Conservation (phyloP, 176 grass and related monocot genomes). For the Ensete ventricosum region DNA sequence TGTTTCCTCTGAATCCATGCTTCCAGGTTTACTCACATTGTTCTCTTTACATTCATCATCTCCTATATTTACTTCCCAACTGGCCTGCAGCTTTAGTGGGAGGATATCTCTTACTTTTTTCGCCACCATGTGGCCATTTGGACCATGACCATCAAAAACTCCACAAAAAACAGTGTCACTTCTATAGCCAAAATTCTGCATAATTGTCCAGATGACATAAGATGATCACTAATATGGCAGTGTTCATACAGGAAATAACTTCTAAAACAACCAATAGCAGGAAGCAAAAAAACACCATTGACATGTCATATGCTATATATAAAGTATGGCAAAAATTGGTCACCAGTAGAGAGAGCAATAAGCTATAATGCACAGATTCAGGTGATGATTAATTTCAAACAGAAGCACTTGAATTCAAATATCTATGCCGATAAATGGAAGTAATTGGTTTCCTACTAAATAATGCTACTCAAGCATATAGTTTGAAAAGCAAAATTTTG, state of each 20-base stretch:
- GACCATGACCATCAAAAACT: constrained; percentile 96
- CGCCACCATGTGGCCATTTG: constrained; percentile 79
- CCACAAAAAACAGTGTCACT: constrained; percentile 73
- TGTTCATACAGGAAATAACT: background rate
- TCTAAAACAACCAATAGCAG: background rate
- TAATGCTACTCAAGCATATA: too few species aligned
- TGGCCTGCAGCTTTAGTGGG: constrained; percentile 48
- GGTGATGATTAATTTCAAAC: too few species aligned
- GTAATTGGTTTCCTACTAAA: too few species aligned
- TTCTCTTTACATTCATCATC: constrained; percentile 33
- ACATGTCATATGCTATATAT: too few species aligned
- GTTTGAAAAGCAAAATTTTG: too few species aligned
- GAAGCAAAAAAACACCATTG: too few species aligned
- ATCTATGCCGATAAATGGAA: too few species aligned
- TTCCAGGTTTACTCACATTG: constrained; percentile 36
- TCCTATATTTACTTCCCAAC: constrained; percentile 25
- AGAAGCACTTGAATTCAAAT: too few species aligned
- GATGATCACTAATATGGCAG: too few species aligned
- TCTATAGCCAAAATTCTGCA: constrained; percentile 29
- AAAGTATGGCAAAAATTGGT: too few species aligned
- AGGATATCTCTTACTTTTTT: constrained; percentile 75
- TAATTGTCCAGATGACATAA: background rate
- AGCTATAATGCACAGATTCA: too few species aligned
- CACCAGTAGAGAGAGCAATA: too few species aligned
- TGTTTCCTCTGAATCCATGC: constrained; percentile 38